Conservation (phyloP, 495 filamentous ascomycete genomes). For the Opeltia flavorubescens region DNA sequence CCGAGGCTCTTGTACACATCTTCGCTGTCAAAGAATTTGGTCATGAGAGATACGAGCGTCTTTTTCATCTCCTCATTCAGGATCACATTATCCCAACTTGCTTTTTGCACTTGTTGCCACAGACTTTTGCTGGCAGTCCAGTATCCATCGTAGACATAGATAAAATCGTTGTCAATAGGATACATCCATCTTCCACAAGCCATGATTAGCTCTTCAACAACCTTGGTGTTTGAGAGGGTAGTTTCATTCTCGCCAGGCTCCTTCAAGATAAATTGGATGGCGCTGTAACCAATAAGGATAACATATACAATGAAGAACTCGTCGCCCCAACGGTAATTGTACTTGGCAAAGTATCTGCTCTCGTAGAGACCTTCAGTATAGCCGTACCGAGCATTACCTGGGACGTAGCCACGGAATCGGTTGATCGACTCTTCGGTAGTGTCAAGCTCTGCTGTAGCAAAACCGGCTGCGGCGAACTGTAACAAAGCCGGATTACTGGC, state of each 20-base stretch:
- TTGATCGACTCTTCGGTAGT: background rate
- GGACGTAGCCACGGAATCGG: slow-evolving; percentile 1
- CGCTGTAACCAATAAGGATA: background rate
- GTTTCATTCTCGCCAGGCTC: slow-evolving; percentile 3
- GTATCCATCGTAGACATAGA: slow-evolving; percentile 50
- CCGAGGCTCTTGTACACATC: slow-evolving; percentile 40
- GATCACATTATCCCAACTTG: slow-evolving; percentile 51
- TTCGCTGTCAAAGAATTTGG: slow-evolving; percentile 41
- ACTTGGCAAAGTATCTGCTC: slow-evolving; percentile 5
- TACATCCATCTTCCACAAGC: slow-evolving; percentile 31
- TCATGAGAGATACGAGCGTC: slow-evolving; percentile 41
- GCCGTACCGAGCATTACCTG: slow-evolving; percentile 1
- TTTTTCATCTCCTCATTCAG: slow-evolving; percentile 48
- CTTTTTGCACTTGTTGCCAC: slow-evolving; percentile 38
- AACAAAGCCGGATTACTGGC: background rate
- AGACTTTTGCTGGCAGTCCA: slow-evolving; percentile 49
- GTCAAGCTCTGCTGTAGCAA: slow-evolving; percentile 1
- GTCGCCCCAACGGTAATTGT: slow-evolving; percentile 2
- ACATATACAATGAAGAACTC: slow-evolving; percentile 3
- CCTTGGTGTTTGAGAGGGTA: background rate
- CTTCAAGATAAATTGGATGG: slow-evolving; percentile 3
- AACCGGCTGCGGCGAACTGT: slow-evolving; percentile 1
- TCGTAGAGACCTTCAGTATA: background rate
- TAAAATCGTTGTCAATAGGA: slow-evolving; percentile 35
- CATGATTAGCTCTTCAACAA: slow-evolving; percentile 25